Conservation (phyloP, 73 alveolate genomes). For the Breviolum minutum region DNA sequence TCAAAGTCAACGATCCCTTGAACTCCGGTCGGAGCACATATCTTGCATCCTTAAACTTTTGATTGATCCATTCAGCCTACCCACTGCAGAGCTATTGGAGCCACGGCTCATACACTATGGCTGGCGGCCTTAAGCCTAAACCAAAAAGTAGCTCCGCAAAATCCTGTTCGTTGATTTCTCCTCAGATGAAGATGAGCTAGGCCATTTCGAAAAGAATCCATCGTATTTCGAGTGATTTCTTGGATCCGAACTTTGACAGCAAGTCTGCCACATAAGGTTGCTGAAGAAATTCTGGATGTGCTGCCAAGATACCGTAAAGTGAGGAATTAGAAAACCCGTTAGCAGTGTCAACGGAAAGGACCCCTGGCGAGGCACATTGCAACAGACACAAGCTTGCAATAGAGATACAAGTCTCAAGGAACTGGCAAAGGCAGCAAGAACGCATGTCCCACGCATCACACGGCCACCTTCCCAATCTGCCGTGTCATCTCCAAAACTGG, state of each 20-base stretch:
- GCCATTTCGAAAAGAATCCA: too few species aligned
- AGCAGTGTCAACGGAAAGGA: constrained; percentile 35
- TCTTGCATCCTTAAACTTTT: too few species aligned
- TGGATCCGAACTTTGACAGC: neutral
- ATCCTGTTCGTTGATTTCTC: constrained; percentile 72
- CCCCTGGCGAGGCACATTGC: constrained; percentile 8
- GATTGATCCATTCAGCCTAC: neutral
- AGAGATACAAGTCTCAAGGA: neutral
- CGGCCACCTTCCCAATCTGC: constrained; percentile 81
- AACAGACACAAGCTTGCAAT: neutral
- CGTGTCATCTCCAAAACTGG: constrained; percentile 71
- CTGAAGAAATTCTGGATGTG: neutral
- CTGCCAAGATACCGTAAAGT: constrained; percentile 22
- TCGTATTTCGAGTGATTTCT: neutral
- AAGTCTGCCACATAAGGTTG: neutral
- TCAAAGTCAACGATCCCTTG: too few species aligned
- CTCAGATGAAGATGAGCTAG: neutral
- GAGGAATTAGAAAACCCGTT: constrained; percentile 62
- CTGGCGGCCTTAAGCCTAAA: constrained; percentile 61
- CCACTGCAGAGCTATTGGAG: too few species aligned
- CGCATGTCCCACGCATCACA: neutral
- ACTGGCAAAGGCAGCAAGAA: neutral
- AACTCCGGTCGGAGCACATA: too few species aligned
- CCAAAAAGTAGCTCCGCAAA: constrained; percentile 54
- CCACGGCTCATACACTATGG: constrained; percentile 2